A percentile compares a stretch with the other conserved stretches of the same genome.
These are phyloP conservation scores for Aspergillus quadricinctus DNA, from an alignment of 2,329 filamentous ascomycete genomes.

Conservation along the genomic window DNA sequence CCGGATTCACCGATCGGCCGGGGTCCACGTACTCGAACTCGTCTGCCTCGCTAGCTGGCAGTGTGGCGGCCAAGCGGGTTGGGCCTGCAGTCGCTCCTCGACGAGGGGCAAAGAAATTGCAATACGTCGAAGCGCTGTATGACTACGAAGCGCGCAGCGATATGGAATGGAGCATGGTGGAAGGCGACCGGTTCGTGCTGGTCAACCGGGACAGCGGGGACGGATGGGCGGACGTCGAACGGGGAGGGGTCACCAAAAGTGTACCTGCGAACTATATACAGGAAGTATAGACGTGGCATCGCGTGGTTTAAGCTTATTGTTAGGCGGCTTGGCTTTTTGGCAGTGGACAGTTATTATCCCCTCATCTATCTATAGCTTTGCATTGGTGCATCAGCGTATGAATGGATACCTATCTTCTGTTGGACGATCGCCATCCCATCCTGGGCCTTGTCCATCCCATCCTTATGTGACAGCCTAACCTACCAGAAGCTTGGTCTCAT, in stretches of 20 bases:
- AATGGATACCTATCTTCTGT: too few species aligned
- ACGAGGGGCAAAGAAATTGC: constrained; percentile 86
- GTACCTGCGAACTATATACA: constrained; percentile 94
- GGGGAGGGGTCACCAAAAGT: constrained; percentile 77
- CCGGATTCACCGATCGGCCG: constrained; percentile 52
- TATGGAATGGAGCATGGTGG: constrained; percentile 81
- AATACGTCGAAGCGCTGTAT: constrained; percentile 89
- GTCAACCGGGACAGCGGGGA: constrained; percentile 85
- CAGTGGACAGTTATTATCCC: neutral
- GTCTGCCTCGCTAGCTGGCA: constrained; percentile 61
- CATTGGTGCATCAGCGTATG: neutral
- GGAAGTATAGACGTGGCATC: constrained; percentile 49
- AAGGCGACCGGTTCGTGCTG: constrained; percentile 88
- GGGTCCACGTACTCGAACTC: constrained; percentile 76
- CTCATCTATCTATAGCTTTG: neutral
- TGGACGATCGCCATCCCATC: too few species aligned
- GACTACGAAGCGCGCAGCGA: constrained; percentile 84
- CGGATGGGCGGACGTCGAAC: constrained; percentile 96
- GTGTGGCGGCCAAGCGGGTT: constrained; percentile 67
- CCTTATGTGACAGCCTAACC: neutral
- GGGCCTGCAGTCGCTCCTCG: constrained; percentile 87
- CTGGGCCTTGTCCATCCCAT: neutral
- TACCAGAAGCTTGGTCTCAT: neutral
- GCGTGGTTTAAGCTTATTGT: constrained; percentile 1
- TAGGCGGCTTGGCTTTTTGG: neutral